These are phyloP conservation scores for Ogataea pilisensis DNA, from an alignment of 805 yeast genomes.

Conservation along the genomic window DNA sequence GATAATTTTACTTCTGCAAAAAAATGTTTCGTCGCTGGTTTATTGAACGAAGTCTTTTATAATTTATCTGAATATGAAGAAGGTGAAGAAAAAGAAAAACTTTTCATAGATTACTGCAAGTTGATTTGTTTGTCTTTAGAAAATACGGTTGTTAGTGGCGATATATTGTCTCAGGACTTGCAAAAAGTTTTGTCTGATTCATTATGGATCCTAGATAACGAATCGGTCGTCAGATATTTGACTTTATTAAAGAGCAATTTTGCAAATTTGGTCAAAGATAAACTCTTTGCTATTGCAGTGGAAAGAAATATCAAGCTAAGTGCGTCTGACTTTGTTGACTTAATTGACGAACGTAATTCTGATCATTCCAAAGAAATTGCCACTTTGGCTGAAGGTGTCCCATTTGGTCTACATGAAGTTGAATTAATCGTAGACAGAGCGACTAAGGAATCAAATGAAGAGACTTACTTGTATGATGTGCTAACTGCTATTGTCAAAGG, in stretches of 20 bases:
- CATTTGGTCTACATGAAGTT: neutral
- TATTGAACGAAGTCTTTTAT: constrained; percentile 27
- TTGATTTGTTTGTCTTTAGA: neutral
- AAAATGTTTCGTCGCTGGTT: constrained; percentile 15
- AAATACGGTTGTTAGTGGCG: neutral
- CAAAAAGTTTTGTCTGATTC: constrained; percentile 11
- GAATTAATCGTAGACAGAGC: neutral
- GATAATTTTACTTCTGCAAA: constrained; percentile 3
- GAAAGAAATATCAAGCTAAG: constrained; percentile 1
- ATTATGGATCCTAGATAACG: constrained; percentile 19
- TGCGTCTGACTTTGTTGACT: constrained; percentile 1
- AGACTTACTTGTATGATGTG: neutral
- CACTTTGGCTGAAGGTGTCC: neutral
- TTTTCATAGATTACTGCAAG: constrained; percentile 2
- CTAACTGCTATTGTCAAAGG: neutral
- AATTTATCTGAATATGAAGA: constrained; percentile 10
- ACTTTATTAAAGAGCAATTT: neutral
- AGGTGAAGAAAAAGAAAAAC: neutral
- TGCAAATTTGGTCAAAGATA: constrained; percentile 1
- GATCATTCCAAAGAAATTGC: neutral
- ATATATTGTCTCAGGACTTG: neutral
- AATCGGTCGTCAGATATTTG: constrained; percentile 3
- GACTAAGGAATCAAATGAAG: neutral
- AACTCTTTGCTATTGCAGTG: constrained; percentile 2
- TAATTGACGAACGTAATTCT: neutral